A percentile compares a stretch with the other conserved stretches of the same genome.
Conservation (phyloP, 495 filamentous ascomycete species). For the Hypoxylon intermedium region DNA sequence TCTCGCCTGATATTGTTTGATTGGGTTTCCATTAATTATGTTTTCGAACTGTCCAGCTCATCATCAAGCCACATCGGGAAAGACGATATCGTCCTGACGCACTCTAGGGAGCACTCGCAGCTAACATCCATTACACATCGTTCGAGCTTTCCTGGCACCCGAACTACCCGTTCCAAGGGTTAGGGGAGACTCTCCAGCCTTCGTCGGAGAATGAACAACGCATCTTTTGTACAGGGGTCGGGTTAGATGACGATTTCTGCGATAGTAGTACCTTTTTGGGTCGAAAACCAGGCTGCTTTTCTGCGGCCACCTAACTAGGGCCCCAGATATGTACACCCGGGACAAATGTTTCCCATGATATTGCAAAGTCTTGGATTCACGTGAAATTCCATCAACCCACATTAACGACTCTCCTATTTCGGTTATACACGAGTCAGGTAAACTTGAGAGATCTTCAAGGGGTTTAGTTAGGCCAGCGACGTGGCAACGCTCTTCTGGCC, state of each 20-base stretch:
- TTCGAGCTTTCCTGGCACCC: slow-evolving; percentile 32
- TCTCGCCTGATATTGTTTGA: slow-evolving; percentile 33
- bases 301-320: slow-evolving; percentile 31
- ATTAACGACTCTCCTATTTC: slow-evolving; percentile 21
- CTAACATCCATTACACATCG: slow-evolving; percentile 34
- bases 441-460: slow-evolving; percentile 36
- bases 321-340: slow-evolving; percentile 33
- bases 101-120: slow-evolving; percentile 39
- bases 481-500: slow-evolving; percentile 38
- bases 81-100: slow-evolving; percentile 37
- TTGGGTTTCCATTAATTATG: slow-evolving; percentile 35
- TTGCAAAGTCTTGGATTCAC: slow-evolving; percentile 19
- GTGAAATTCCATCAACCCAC: slow-evolving; percentile 29
- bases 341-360: slow-evolving; percentile 21
- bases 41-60: slow-evolving; percentile 35
- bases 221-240: slow-evolving; percentile 35
- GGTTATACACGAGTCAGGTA: slow-evolving; percentile 35
- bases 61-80: slow-evolving; percentile 46
- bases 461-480: slow-evolving; percentile 35
- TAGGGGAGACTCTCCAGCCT: slow-evolving; percentile 19
- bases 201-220: slow-evolving; percentile 35
- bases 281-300: slow-evolving; percentile 26
- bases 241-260: slow-evolving; percentile 35
- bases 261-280: slow-evolving; percentile 31
- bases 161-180: slow-evolving; percentile 30